Evolutionary conservation across 345 rosid species (phyloP), one percentile per base, ranked within the genome.

Genomic region (Eutrema japonicum): DNA sequence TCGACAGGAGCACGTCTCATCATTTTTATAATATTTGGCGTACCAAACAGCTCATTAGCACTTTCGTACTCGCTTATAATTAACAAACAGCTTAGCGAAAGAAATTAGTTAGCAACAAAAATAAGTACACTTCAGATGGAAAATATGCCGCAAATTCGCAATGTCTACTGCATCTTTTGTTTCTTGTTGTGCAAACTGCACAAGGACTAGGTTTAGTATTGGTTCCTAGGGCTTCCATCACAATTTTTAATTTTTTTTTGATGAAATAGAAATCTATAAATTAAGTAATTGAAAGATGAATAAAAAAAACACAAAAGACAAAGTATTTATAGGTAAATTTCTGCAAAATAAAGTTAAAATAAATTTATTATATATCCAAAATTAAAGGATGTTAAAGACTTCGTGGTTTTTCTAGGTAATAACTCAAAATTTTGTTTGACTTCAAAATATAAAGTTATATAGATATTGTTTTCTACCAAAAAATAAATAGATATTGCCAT

Each of bases 11-110:
- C 43, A 35, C 4, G 13, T 18, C 3, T 56, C 36, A 68, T 43
- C 64, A 43, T 68, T 18, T 10, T 43, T 0, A 42, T 16, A 10
- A 68, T 68, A 0, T 7, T 43, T 32, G 30, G 8, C 2, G 54
- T 68, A 42, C 64, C 64, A 55, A 55, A 68, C 10, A 68, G 6
- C n/a, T 40, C 0, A 10, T 40, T 0, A 53, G 61, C 61, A 41
- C n/a, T 18, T 18, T 18, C 18, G 1, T 18, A 18, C 18, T 18
- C 18, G 18, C 18, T 18, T n/a, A n/a, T n/a, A n/a, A n/a, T n/a
- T n/a, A 18, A 18, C 18, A 18, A 18, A 18, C 1, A 18, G 18
- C 18, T 18, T 18, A 18, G 18, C 18, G 1, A 18, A 18, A 18
- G 0, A 18, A 18, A 18, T 18, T 18, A 18, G 18, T 18, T 18